Evolutionary conservation across 345 rosid genomes (phyloP), one percentile per base, ranked within the genome.

Genomic region (Conringia planisiliqua): DNA sequence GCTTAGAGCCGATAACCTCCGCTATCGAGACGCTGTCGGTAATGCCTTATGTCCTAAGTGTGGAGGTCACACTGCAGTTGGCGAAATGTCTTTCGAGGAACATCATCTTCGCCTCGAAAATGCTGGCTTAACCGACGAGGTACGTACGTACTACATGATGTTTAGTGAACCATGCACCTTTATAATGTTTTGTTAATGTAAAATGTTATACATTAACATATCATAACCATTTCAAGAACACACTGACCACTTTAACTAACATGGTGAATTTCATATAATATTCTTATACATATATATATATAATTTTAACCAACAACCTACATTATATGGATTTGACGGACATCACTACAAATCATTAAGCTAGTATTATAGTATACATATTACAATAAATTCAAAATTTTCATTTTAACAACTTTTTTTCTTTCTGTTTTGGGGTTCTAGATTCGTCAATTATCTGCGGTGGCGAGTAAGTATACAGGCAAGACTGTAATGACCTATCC

Each of bases 91-190:
- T 13, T 84, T 82, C 29, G 96, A 89, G 51, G 99, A 96, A 75
- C 97, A 90, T 71, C 94, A 90, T 67, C 68, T 96, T 57, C 86
- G 95, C 30, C 75, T 90, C 70, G 95, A 89, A 79, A 96, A 96
- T 72, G 82, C 85, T 18, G 79, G 83, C 20, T 35, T 96, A 62
- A 76, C 80, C 48, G 91, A 90, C 75, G 99, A 96, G 95, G 99
- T 96, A 69, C 42, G 11, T 44, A 46, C 29, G 11, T 8, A 44
- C 54, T 26, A 63, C 10, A 35, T 7, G 7, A 61, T 7, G 18
- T 27, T 43, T 27, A 26, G 26, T n/a, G n/a, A 63, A 30, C 12
- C 54, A 63, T 27, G 47, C 40, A 35, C 44, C 47, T 16, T 59
- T 59, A 20, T 36, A 36, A 36, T 59, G 42, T 36, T 36, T 18